Evolutionary conservation across 805 yeast genomes (phyloP), one percentile per base, ranked within the genome.

Genomic region (Kuraishia borneana): DNA sequence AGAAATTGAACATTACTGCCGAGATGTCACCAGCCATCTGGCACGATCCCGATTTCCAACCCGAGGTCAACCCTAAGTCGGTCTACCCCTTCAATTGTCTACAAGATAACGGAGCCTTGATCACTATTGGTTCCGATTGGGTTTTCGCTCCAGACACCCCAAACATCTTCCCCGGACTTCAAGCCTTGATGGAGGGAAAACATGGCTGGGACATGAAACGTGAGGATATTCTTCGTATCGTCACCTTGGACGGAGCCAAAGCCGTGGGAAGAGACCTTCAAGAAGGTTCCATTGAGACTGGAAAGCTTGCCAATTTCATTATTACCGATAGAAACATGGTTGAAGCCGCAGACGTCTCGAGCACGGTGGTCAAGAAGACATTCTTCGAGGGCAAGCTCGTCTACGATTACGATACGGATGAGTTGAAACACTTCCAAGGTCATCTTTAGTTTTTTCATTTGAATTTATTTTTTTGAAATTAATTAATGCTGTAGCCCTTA

Each of bases 131-230:
- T 12, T 47, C 52, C 6, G 52, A 47, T 26, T 46, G 52, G 51
- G 52, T 47, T 4, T 47, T 47, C 40, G 45, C 51, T 21, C 52
- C 52, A 13, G 51, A 47, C 34, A 42, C 48, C 26, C 51, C 52
- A 18, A 45, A 46, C 39, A 47, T 47, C 25, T 46, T 46, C 39
- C 51, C 50, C 16, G 51, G 48, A 21, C 33, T 47, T 14, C 52
- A 46, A 34, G 50, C 52, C 6, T 31, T 47, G 19, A 46, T 43
- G 40, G 52, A 47, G 34, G 39, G 41, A 36, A 47, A 46, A 33
- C 51, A 47, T 28, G 51, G 51, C 26, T 47, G 51, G 51, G 32
- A 47, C 32, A 34, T 47, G 44, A 42, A 43, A 18, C 38, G 50
- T 35, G 39, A 42, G 32, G 50, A 47, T 17, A 39, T 46, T 9